Base-by-base conservation (phyloP, 306 rosid genomes). In the Leucaena leucocephala region DNA sequence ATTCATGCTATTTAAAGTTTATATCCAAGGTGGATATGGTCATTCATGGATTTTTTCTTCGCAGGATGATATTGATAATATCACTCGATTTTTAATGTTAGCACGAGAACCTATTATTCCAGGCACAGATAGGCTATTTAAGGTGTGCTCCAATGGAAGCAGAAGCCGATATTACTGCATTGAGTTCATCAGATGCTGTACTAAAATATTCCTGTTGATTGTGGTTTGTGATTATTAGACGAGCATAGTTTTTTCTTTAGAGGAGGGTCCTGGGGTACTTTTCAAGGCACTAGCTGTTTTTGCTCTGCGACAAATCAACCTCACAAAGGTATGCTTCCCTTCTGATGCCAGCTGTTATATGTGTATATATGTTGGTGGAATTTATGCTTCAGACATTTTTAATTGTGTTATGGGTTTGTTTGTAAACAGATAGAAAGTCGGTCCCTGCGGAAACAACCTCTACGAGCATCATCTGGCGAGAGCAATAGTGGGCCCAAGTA, bases 221-320 rank as follows among this genome's bases (percentile, higher is more conserved):
- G 76, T 45, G 79, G 70, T 77, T 8, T 82, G 81, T 75, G 48
- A 72, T 76, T 79, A 76, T 54, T 88, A 95, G 99, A 93, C 99
- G 21, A 95, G 99, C 83, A 93, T 95, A 83, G 99, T 93, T 65
- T 95, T 93, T 87, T 93, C 98, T 43, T 84, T 95, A 66, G 99
- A 95, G 86, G 98, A 93, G 81, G 98, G 99, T 71, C 98, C 99
- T 45, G 98, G 99, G 78, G 78, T 91, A 33, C 99, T 95, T 82
- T 95, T 91, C 85, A 95, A 93, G 87, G 99, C 99, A 72, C 99
- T 95, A 79, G 97, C 99, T 64, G 98, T 91, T 86, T 95, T 95
- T 85, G 98, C 99, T 46, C 72, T 93, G 80, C 99, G 98, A 66
- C 89, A 88, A 77, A 90, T 95, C 83, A 95, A 91, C 85, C 98